Conservation (phyloP, 805 yeast genomes). For the Cyberlindnera bimundalis region DNA sequence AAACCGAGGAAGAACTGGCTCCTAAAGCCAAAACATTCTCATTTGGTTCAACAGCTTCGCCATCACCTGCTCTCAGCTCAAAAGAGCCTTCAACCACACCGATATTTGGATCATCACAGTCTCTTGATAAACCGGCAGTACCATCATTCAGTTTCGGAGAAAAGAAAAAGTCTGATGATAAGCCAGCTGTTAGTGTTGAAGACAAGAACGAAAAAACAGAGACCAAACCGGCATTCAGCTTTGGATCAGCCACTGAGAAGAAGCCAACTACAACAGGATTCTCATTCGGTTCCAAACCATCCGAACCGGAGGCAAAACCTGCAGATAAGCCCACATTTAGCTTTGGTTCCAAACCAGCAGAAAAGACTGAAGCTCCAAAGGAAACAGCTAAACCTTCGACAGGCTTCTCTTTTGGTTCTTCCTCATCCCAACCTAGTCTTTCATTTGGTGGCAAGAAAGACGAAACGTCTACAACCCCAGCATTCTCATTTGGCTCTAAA, state of each 20-base stretch:
- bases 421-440: slow-evolving; percentile 1
- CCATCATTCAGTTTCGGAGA: slow-evolving; percentile 12
- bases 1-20: neutral
- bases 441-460: slow-evolving; percentile 6
- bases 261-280: neutral
- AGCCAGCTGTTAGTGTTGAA: neutral
- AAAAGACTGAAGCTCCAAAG: slow-evolving; percentile 2
- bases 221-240: slow-evolving; percentile 11
- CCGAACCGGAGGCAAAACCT: neutral
- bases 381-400: slow-evolving; percentile 2
- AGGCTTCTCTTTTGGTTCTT: slow-evolving; percentile 1
- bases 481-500: slow-evolving; percentile 7
- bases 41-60: slow-evolving; percentile 2
- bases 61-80: slow-evolving; percentile 1
- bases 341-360: slow-evolving; percentile 10
- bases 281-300: neutral
- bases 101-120: slow-evolving; percentile 8
- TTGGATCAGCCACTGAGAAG: slow-evolving; percentile 13
- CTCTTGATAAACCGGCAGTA: slow-evolving; percentile 1
- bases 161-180: slow-evolving; percentile 1
- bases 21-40: neutral
- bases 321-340: slow-evolving; percentile 9
- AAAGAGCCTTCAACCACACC: slow-evolving; percentile 15
- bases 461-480: neutral
- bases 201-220: neutral